These are phyloP conservation scores for Nemania abortiva DNA, from an alignment of 2,329 filamentous ascomycete species.

Conservation along the genomic window DNA sequence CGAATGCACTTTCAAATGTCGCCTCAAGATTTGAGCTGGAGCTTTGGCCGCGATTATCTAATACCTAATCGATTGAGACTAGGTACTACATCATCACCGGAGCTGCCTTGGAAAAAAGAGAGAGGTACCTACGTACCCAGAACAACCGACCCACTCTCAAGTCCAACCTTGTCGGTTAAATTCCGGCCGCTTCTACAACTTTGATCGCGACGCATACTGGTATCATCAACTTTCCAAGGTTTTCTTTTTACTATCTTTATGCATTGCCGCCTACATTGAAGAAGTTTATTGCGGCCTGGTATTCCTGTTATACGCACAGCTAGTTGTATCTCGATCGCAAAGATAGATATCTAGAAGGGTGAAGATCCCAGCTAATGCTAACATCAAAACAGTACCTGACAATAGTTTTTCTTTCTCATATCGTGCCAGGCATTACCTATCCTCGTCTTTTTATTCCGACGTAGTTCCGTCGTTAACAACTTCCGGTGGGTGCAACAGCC, in stretches of 20 bases:
- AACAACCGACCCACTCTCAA: background rate
- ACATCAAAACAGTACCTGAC: background rate
- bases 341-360: background rate
- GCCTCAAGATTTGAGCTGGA: constrained; percentile 40
- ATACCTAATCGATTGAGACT: constrained; percentile 38
- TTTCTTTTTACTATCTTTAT: too few species aligned
- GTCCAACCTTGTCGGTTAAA: background rate
- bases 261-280: background rate
- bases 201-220: too few species aligned
- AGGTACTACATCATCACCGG: constrained; percentile 40
- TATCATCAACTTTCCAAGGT: too few species aligned
- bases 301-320: background rate
- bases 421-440: background rate
- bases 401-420: background rate
- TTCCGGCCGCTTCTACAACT: background rate
- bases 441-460: background rate
- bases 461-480: background rate
- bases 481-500: background rate
- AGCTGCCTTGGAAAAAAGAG: background rate
- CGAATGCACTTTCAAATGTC: constrained; percentile 37
- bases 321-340: background rate
- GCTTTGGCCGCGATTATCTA: constrained; percentile 40
- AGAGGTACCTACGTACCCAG: background rate
- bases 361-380: background rate
- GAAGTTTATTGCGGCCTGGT: background rate